phyloP scores from a whole-genome alignment of 2,329 filamentous ascomycete species.

The Onygenales sp. region DNA sequence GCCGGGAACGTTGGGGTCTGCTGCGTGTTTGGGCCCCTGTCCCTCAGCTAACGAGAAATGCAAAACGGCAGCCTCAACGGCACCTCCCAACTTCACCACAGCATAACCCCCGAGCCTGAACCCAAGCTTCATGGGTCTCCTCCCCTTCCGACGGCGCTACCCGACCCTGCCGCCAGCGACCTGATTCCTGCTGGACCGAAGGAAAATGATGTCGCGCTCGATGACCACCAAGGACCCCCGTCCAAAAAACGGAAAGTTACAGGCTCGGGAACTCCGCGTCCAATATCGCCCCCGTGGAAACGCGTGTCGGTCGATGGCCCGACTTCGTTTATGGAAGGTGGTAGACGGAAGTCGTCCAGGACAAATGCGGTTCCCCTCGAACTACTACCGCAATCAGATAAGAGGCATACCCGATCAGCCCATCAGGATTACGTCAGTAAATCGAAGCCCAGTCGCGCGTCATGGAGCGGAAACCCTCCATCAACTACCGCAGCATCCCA shows the following conservation, averaged over 20 bases:
- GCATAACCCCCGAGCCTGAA: slow-evolving; percentile 23
- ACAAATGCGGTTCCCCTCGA: slow-evolving; percentile 41
- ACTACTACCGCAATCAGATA: slow-evolving; percentile 37
- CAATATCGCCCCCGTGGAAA: slow-evolving; percentile 83
- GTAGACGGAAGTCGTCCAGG: slow-evolving; percentile 52
- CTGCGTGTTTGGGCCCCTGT: slow-evolving; percentile 31
- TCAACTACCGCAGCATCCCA: slow-evolving; percentile 16
- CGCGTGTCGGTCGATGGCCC: slow-evolving; percentile 74
- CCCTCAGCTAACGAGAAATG: slow-evolving; percentile 34
- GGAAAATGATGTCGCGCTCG: slow-evolving; percentile 19
- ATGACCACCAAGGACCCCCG: slow-evolving; percentile 30
- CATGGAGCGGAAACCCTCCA: slow-evolving; percentile 1
- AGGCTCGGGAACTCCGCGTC: slow-evolving; percentile 30
- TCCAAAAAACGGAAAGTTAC: slow-evolving; percentile 37
- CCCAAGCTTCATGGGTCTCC: slow-evolving; percentile 14
- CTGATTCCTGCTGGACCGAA: slow-evolving; percentile 19
- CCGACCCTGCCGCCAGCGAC: slow-evolving; percentile 17
- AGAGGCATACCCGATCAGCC: slow-evolving; percentile 36
- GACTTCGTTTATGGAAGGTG: slow-evolving; percentile 64
- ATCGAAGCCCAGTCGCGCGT: slow-evolving; percentile 16
- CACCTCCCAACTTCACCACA: slow-evolving; percentile 29
- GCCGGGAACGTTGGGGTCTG: slow-evolving; percentile 38
- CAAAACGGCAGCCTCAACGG: slow-evolving; percentile 36
- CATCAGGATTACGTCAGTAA: slow-evolving; percentile 25
- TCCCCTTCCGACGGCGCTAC: slow-evolving; percentile 11